Evolutionary conservation across 352 stramenopile genomes (phyloP).

Genomic region (Aphanomyces stellatus): DNA sequence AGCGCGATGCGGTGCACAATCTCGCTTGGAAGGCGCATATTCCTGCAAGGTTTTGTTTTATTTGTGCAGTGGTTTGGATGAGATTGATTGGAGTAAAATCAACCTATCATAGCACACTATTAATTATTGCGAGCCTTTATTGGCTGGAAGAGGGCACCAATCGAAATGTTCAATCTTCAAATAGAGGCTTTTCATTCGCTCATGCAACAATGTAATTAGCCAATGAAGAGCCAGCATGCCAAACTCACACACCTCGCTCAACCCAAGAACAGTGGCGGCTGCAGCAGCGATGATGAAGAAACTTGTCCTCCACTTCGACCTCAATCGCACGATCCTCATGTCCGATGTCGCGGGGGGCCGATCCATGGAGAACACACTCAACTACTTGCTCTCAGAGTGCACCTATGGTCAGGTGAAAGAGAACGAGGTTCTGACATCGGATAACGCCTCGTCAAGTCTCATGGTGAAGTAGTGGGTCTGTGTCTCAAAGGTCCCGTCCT

Average conservation of each 20-base stretch:
- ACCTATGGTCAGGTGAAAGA: slow-evolving; percentile 56
- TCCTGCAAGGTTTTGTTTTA: too few species aligned
- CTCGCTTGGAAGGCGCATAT: too few species aligned
- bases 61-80: too few species aligned
- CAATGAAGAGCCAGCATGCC: not conserved
- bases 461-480: slow-evolving; percentile 36
- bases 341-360: slow-evolving; percentile 78
- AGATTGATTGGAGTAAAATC: too few species aligned
- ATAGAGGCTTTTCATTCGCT: too few species aligned
- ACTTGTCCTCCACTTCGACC: slow-evolving; percentile 79
- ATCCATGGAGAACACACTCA: slow-evolving; percentile 83
- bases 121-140: not conserved
- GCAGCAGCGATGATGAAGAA: slow-evolving; percentile 17
- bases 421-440: slow-evolving; percentile 19
- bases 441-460: not conserved
- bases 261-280: not conserved
- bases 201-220: not conserved
- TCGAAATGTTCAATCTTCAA: not conserved
- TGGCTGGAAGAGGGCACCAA: too few species aligned
- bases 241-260: not conserved
- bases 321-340: slow-evolving; percentile 87
- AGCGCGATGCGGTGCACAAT: too few species aligned
- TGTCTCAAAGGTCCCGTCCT: slow-evolving; percentile 43
- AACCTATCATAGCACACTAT: too few species aligned
- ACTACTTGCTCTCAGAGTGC: slow-evolving; percentile 78